These are phyloP conservation scores for Adansonia rubrostipa DNA, from an alignment of 441 rosid genomes.

Conservation along the genomic window DNA sequence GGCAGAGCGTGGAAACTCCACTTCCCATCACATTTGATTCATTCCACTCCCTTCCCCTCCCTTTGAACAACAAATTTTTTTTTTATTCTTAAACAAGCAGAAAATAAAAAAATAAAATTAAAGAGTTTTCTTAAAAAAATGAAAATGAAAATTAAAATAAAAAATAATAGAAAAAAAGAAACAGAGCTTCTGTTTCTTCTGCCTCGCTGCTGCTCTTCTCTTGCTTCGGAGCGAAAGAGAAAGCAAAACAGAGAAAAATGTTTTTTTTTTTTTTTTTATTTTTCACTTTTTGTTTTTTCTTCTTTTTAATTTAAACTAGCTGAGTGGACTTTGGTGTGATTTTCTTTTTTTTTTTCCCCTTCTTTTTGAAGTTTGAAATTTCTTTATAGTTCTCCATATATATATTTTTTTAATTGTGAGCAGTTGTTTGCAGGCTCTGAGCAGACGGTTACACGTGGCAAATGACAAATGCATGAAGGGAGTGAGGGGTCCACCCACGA, in stretches of 20 bases:
- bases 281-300: conserved; percentile 24
- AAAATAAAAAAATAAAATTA: neutral
- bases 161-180: neutral
- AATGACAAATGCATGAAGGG: neutral
- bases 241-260: conserved; percentile 14
- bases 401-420: conserved; percentile 25
- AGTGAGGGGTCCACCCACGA: conserved; percentile 21
- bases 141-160: conserved; percentile 13
- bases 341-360: conserved; percentile 6
- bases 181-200: conserved; percentile 17
- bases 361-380: conserved; percentile 3
- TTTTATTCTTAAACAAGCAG: neutral
- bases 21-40: conserved; percentile 97
- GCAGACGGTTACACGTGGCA: conserved; percentile 56
- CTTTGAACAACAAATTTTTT: conserved; percentile 35
- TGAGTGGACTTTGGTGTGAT: conserved; percentile 44
- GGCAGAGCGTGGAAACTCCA: conserved; percentile 76
- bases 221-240: conserved; percentile 26
- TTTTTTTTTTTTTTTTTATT: neutral
- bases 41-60: conserved; percentile 30
- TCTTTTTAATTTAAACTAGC: conserved; percentile 30
- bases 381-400: neutral
- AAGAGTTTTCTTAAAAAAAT: conserved; percentile 17
- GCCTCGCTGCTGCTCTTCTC: neutral
- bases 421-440: conserved; percentile 38